A percentile compares a stretch with the other conserved stretches of the same genome.
Evolutionary conservation across 2,329 filamentous ascomycete genomes (phyloP).

Genomic region (Sclerotinia glacialis): DNA sequence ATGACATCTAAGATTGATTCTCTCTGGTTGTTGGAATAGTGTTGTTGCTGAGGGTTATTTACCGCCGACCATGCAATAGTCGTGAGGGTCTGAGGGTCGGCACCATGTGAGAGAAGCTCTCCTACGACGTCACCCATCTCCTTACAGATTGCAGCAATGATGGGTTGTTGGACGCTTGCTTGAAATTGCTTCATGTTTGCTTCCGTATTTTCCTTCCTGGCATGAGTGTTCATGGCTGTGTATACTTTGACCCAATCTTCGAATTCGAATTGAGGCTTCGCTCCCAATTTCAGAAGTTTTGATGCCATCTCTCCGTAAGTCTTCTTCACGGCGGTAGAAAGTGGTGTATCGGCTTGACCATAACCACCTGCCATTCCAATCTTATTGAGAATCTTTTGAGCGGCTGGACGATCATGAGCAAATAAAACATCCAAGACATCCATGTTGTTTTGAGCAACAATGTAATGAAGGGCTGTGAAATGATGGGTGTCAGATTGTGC

Average conservation of each 20-base stretch:
- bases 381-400: slow-evolving; percentile 65
- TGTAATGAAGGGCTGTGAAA: slow-evolving; percentile 64
- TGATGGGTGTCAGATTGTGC: slow-evolving; percentile 68
- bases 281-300: slow-evolving; percentile 63
- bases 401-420: slow-evolving; percentile 57
- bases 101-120: slow-evolving; percentile 61
- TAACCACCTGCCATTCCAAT: slow-evolving; percentile 47
- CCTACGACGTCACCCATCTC: slow-evolving; percentile 48
- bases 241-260: slow-evolving; percentile 61
- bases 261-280: slow-evolving; percentile 58
- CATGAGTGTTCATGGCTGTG: slow-evolving; percentile 44
- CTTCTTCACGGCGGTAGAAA: slow-evolving; percentile 57
- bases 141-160: slow-evolving; percentile 57
- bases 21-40: slow-evolving; percentile 34
- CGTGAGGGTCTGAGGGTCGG: slow-evolving; percentile 59
- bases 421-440: slow-evolving; percentile 51
- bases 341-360: slow-evolving; percentile 47
- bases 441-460: slow-evolving; percentile 51
- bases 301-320: slow-evolving; percentile 53
- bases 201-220: slow-evolving; percentile 45
- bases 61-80: slow-evolving; percentile 30
- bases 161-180: slow-evolving; percentile 56
- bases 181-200: slow-evolving; percentile 50
- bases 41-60: slow-evolving; percentile 27
- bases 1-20: slow-evolving; percentile 61